A percentile compares a stretch with the other conserved stretches of the same genome.
Evolutionary conservation across 225 moss, liverwort and hornwort species (phyloP).

Genomic region (Takakia lepidozioides): DNA sequence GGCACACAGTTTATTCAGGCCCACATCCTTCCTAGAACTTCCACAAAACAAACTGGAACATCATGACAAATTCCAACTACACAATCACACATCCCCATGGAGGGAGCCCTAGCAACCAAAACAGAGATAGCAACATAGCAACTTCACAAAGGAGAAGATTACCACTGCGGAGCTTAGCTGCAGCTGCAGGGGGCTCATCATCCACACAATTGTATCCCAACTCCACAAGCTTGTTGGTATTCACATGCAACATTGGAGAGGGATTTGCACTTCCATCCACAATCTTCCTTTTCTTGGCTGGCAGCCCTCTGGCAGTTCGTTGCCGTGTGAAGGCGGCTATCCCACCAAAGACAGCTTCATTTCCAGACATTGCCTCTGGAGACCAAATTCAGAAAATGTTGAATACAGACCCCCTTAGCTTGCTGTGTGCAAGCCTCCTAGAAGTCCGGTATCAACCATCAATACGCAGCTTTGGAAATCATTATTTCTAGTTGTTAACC

Average conservation of each 20-base stretch:
- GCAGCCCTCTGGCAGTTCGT: slow-evolving; percentile 65
- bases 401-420: neutral
- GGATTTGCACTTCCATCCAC: slow-evolving; percentile 22
- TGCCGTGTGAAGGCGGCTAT: slow-evolving; percentile 70
- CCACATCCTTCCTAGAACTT: too few species aligned
- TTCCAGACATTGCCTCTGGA: slow-evolving; percentile 32
- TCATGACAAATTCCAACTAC: too few species aligned
- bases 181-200: slow-evolving; percentile 85
- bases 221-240: slow-evolving; percentile 36
- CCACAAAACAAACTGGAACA: too few species aligned
- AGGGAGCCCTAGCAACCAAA: too few species aligned
- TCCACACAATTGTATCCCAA: slow-evolving; percentile 40
- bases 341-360: slow-evolving; percentile 60
- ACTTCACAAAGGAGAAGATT: too few species aligned
- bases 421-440: neutral
- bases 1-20: neutral
- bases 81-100: neutral
- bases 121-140: slow-evolving; percentile 1
- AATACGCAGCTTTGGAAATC: too few species aligned
- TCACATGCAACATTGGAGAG: slow-evolving; percentile 33
- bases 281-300: slow-evolving; percentile 62
- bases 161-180: slow-evolving; percentile 91
- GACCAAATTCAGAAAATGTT: neutral
- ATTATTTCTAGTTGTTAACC: too few species aligned
- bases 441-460: too few species aligned